Conservation (phyloP, 306 rosid species). For the Vachellia pachyceras region DNA sequence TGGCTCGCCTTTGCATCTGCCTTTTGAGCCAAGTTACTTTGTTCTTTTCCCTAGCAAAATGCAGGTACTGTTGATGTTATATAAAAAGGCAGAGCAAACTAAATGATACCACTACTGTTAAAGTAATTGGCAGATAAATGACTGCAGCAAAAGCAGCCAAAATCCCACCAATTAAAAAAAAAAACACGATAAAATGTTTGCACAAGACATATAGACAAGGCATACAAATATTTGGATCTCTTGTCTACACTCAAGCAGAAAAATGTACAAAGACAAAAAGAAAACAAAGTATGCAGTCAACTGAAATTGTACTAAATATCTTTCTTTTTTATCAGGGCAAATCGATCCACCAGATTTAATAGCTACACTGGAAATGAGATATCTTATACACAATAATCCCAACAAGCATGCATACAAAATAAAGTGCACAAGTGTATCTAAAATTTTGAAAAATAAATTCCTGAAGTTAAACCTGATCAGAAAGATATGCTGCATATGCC, state of each 20-base stretch:
- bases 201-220: conserved; percentile 3
- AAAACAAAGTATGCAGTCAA: not conserved
- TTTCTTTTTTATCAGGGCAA: not conserved
- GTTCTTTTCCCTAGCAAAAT: conserved; percentile 68
- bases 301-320: not conserved
- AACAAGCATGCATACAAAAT: not conserved
- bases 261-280: conserved; percentile 1
- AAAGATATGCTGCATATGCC: conserved; percentile 78
- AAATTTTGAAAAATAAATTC: conserved; percentile 10
- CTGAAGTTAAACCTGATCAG: conserved; percentile 75
- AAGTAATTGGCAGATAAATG: conserved; percentile 16
- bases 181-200: conserved; percentile 5
- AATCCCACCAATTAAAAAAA: conserved; percentile 21
- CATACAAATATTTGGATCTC: conserved; percentile 1
- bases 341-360: conserved; percentile 1
- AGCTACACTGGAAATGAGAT: conserved; percentile 1
- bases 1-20: conserved; percentile 91
- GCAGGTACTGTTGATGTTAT: conserved; percentile 34
- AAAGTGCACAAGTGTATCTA: not conserved
- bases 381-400: conserved; percentile 6
- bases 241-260: conserved; percentile 21
- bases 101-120: not conserved
- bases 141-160: not conserved
- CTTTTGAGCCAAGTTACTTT: conserved; percentile 69
- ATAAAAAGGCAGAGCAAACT: conserved; percentile 11